Conservation (phyloP, 1,284 basidiomycete genomes). For the Cryptococcus maquisensis region DNA sequence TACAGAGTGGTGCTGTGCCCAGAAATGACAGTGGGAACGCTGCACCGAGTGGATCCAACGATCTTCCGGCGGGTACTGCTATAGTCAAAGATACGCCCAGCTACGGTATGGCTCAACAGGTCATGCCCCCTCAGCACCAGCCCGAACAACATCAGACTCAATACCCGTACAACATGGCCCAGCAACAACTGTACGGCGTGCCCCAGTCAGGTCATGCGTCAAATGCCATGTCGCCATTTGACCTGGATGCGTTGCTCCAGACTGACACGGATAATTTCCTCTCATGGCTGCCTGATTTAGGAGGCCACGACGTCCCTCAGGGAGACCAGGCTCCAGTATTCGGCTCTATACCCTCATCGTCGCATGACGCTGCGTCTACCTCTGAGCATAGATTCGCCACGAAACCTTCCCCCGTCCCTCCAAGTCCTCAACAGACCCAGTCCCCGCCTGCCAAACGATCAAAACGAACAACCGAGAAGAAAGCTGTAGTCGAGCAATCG, state of each 20-base stretch:
- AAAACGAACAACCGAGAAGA: constrained; percentile 37
- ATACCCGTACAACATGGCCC: neutral
- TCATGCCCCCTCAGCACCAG: neutral
- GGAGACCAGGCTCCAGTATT: neutral
- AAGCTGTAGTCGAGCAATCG: constrained; percentile 34
- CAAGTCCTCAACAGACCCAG: constrained; percentile 3
- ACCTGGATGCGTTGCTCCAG: constrained; percentile 42
- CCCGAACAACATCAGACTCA: neutral
- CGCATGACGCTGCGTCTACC: neutral
- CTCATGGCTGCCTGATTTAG: constrained; percentile 41
- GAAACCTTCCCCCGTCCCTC: constrained; percentile 15
- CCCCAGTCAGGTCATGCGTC: neutral
- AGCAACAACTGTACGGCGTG: neutral
- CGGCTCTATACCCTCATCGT: too few species aligned
- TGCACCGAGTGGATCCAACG: constrained; percentile 2
- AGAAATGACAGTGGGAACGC: neutral
- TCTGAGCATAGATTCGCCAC: neutral
- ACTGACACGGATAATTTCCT: constrained; percentile 29
- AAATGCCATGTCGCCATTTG: constrained; percentile 33
- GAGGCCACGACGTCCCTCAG: neutral
- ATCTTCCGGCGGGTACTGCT: neutral
- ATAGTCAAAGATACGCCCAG: constrained; percentile 4
- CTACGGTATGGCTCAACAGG: neutral
- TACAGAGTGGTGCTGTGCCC: constrained; percentile 16
- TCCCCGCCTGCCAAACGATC: constrained; percentile 24